Conservation (phyloP, 2,329 filamentous ascomycete species). For the Tothia fuscella region DNA sequence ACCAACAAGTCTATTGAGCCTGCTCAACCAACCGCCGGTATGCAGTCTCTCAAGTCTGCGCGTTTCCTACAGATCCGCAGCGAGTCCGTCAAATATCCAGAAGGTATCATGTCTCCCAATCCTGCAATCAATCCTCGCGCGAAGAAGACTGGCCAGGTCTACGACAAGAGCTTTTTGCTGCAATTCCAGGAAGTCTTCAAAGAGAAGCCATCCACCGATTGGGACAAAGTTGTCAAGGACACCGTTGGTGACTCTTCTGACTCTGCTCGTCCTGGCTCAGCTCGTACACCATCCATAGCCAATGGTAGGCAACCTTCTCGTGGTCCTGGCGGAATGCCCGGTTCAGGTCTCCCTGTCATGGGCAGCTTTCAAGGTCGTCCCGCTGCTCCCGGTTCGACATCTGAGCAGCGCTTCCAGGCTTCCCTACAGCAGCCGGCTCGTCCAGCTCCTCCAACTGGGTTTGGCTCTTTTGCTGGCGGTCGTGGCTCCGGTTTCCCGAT, state of each 20-base stretch:
- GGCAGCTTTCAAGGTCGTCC: slow-evolving; percentile 55
- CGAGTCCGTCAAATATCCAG: slow-evolving; percentile 63
- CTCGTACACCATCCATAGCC: slow-evolving; percentile 37
- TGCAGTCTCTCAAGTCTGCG: slow-evolving; percentile 85
- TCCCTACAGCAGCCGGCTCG: slow-evolving; percentile 18
- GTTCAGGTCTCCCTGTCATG: slow-evolving; percentile 40
- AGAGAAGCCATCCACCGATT: slow-evolving; percentile 90
- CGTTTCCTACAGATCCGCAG: slow-evolving; percentile 73
- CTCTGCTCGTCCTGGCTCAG: slow-evolving; percentile 53
- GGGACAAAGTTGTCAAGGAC: slow-evolving; percentile 78
- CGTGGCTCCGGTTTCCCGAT: slow-evolving; percentile 54
- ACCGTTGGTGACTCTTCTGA: slow-evolving; percentile 64
- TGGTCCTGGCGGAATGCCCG: slow-evolving; percentile 15
- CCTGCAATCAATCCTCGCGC: slow-evolving; percentile 77
- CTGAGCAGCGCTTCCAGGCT: slow-evolving; percentile 55
- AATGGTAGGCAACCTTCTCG: slow-evolving; percentile 37
- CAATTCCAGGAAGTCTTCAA: slow-evolving; percentile 96
- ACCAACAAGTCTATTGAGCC: slow-evolving; percentile 81
- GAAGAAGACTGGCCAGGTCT: slow-evolving; percentile 78
- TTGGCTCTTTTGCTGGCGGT: slow-evolving; percentile 36
- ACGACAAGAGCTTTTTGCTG: slow-evolving; percentile 87
- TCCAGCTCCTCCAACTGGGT: slow-evolving; percentile 3
- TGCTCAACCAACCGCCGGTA: slow-evolving; percentile 81
- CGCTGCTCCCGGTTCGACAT: slow-evolving; percentile 65
- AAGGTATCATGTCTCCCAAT: slow-evolving; percentile 78